These are phyloP conservation scores for Anthostomella pinea DNA, from an alignment of 2,329 filamentous ascomycete genomes.

Conservation along the genomic window DNA sequence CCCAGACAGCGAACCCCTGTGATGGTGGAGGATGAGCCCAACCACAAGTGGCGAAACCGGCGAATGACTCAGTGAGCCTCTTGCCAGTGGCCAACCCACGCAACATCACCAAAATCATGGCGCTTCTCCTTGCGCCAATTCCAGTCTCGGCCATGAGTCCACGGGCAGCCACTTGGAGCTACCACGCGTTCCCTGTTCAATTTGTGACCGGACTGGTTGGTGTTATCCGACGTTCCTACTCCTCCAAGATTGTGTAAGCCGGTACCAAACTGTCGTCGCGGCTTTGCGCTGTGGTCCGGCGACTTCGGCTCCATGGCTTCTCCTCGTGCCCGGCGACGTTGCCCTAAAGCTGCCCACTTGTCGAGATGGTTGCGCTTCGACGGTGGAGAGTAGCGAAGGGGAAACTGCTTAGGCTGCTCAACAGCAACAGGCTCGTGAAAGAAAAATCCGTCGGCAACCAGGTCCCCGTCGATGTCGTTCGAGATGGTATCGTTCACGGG, in stretches of 20 bases:
- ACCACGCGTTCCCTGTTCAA: constrained; percentile 46
- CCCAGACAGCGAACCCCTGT: constrained; percentile 25
- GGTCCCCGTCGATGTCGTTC: constrained; percentile 59
- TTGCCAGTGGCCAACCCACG: constrained; percentile 94
- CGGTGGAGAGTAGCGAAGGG: constrained; percentile 61
- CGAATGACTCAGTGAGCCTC: constrained; percentile 43
- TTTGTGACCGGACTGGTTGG: constrained; percentile 35
- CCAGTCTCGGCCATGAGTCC: constrained; percentile 58
- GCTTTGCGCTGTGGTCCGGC: constrained; percentile 41
- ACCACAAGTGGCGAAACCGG: constrained; percentile 58
- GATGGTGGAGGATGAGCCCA: constrained; percentile 39
- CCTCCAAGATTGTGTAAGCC: constrained; percentile 37
- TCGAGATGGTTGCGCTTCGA: constrained; percentile 64
- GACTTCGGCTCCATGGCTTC: constrained; percentile 51
- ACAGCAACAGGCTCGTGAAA: constrained; percentile 61
- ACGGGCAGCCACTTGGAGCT: constrained; percentile 49
- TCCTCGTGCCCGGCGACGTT: constrained; percentile 69
- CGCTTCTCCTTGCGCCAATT: constrained; percentile 62
- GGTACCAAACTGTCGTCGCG: constrained; percentile 43
- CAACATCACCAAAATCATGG: constrained; percentile 72
- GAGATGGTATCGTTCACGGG: constrained; percentile 36
- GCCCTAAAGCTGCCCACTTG: constrained; percentile 87
- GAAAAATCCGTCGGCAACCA: constrained; percentile 68
- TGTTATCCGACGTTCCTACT: constrained; percentile 46
- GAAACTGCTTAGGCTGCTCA: constrained; percentile 34